Evolutionary conservation across 352 stramenopile species (phyloP), one percentile per base, ranked within the genome.

Genomic region (Globisporangium carolinianum): DNA sequence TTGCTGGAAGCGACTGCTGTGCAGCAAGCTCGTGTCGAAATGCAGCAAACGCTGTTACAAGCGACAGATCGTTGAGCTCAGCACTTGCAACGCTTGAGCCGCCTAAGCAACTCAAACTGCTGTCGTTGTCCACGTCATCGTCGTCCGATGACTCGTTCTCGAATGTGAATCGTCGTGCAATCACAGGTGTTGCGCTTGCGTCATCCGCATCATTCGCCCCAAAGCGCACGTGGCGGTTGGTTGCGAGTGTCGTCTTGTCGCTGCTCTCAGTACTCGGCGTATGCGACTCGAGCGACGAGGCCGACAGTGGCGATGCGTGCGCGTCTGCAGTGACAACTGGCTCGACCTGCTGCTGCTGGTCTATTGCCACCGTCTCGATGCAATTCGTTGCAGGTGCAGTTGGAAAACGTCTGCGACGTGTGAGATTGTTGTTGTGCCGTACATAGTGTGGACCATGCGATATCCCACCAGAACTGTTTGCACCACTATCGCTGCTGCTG

Each of bases 141-240:
- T 83, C 69, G 43, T 83, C 79, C 6, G 84, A 76, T 0, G 74
- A 86, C 1, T 62, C 62, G 45, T 71, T 79, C 41, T 79, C 73
- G 24, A 89, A 89, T 10, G 72, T 79, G 53, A 89, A 78, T 53
- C 75, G 84, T 41, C 74, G 72, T 47, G 69, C 71, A 52, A 89
- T 67, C 38, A 86, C 49, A 0, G 76, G 79, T 6, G 76, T 87
- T n/a, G 75, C 65, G 53, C 24, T 32, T 32, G 24, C 24, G 24
- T 32, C 24, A 32, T 32, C 24, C 24, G 24, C 24, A 32, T 32
- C 24, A 3, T 32, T 32, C 1, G 24, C 3, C 24, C 24, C 24
- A 32, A 32, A 11, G 37, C 6, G 24, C 45, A 3, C 39, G 39
- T 43, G 39, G 39, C 11, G 39, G 11, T 32, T 32, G 24, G 24